Percentiles rank a stretch among this genome's conserved stretches.
phyloP scores from a whole-genome alignment of 163 green algal species.

The Coccomyxa subellipsoidea region DNA sequence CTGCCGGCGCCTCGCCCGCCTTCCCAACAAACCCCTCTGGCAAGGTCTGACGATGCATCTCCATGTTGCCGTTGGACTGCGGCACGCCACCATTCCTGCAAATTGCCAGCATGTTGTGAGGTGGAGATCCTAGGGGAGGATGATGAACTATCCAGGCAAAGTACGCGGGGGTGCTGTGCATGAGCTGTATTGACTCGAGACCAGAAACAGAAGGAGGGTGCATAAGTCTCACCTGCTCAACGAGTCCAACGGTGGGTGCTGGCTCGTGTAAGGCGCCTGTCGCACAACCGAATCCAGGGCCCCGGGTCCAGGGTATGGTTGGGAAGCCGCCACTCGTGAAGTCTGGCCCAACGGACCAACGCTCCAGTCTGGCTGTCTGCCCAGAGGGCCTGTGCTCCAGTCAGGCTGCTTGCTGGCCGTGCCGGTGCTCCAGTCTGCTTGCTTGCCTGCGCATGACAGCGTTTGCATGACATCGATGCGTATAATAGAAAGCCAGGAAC shows the following conservation, averaged over 20 bases:
- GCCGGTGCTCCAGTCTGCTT: background rate
- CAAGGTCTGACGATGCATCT: background rate
- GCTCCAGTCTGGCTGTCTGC: constrained; percentile 63
- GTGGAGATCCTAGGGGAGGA: background rate
- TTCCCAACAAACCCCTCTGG: background rate
- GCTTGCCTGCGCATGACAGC: background rate
- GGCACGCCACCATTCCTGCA: constrained; percentile 5
- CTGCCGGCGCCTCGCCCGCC: background rate
- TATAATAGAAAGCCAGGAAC: too few relatives aligned
- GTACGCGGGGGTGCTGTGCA: too few relatives aligned
- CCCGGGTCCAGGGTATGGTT: background rate
- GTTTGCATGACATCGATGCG: background rate
- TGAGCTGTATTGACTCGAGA: too few relatives aligned
- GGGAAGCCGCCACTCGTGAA: background rate
- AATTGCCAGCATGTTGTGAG: background rate
- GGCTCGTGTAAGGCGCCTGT: background rate
- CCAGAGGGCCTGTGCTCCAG: constrained; percentile 26
- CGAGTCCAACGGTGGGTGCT: background rate
- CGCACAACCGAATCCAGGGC: background rate
- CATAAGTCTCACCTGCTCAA: background rate
- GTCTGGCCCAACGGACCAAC: constrained; percentile 22
- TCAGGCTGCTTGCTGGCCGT: constrained; percentile 52
- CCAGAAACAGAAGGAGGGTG: too few relatives aligned
- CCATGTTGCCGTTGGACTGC: background rate
- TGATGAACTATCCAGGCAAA: too few relatives aligned